Evolutionary conservation across 257 asterid genomes (phyloP).

Genomic region (Penstemon newberryi): DNA sequence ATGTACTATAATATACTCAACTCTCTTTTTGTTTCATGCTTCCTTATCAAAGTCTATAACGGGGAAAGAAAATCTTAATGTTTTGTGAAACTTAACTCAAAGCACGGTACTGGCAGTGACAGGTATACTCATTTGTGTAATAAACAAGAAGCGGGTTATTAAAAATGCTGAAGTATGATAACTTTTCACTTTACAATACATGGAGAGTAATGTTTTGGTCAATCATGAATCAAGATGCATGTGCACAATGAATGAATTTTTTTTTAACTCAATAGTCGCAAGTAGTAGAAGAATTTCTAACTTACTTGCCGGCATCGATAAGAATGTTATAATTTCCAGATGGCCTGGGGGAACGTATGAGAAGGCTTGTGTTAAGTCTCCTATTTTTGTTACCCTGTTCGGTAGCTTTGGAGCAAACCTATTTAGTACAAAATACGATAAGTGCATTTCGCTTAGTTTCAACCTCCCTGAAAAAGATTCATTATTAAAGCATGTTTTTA

Average conservation of each 20-base stretch:
- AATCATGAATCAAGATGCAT: neutral
- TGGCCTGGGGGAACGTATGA: slow-evolving; percentile 61
- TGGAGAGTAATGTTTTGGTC: slow-evolving; percentile 1
- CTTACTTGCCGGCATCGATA: slow-evolving; percentile 98
- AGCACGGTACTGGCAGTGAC: neutral
- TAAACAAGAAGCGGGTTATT: neutral
- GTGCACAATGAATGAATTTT: neutral
- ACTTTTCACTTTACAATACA: neutral
- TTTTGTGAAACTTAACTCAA: neutral
- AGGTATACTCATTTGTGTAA: neutral
- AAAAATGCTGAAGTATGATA: neutral
- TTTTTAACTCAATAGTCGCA: neutral
- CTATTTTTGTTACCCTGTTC: slow-evolving; percentile 79
- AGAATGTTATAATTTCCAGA: slow-evolving; percentile 71
- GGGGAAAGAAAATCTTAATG: neutral
- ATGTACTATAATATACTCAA: neutral
- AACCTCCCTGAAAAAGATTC: slow-evolving; percentile 13
- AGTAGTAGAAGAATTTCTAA: slow-evolving; percentile 24
- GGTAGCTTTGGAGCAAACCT: slow-evolving; percentile 87
- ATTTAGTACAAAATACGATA: slow-evolving; percentile 15
- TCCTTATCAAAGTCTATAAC: neutral
- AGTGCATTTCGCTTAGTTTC: slow-evolving; percentile 6
- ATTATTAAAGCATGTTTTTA: neutral
- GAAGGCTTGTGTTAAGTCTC: slow-evolving; percentile 95
- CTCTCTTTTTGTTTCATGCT: neutral